Evolutionary conservation across 2,329 filamentous ascomycete species (phyloP), one percentile per base, ranked within the genome.

Genomic region (Sporothrix pseudoabietina): DNA sequence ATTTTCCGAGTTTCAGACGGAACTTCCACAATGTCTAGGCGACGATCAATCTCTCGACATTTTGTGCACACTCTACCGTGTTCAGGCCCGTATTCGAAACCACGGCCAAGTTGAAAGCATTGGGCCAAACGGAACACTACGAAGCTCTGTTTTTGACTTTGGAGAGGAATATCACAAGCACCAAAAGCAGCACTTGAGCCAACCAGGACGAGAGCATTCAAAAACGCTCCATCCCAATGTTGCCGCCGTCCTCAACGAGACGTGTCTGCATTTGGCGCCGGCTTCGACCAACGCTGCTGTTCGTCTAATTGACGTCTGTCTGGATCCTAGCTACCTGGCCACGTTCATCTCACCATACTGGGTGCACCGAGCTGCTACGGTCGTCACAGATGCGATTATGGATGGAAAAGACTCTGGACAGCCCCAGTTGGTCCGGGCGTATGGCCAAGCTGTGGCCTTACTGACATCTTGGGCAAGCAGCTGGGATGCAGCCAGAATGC

Each of bases 271-370:
- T 10, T 9, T 72, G 32, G 41, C 32, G 9, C 57, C 70, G 3
- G 22, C 22, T 1, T 55, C 71, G 8, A 6, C 14, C 14, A 10
- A 35, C 16, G 71, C 49, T 8, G 59, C 71, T 9, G 10, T 14
- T 35, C 14, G 10, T 1, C 35, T 72, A 8, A 32, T 72, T 5
- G 44, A 65, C 0, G 49, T 59, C 1, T 44, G 57, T 49, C 0
- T 12, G 16, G 19, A 16, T n/a, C 47, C 30, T 0, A 35, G 9
- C 47, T 66, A 41, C n/a, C 14, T 72, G 6, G 71, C 71, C 9
- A 72, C 71, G 0, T 72, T 66, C 16, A 22, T 57, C 8, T 66
- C 71, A 4, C n/a, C 71, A 52, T 72, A 72, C 47, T 72, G 71
- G 71, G 61, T 72, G 12, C 71, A 72, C 32, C 30, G 47, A 7